These are phyloP conservation scores for Echeveria elegans DNA, from an alignment of 164 flowering plant genomes.

Conservation along the genomic window DNA sequence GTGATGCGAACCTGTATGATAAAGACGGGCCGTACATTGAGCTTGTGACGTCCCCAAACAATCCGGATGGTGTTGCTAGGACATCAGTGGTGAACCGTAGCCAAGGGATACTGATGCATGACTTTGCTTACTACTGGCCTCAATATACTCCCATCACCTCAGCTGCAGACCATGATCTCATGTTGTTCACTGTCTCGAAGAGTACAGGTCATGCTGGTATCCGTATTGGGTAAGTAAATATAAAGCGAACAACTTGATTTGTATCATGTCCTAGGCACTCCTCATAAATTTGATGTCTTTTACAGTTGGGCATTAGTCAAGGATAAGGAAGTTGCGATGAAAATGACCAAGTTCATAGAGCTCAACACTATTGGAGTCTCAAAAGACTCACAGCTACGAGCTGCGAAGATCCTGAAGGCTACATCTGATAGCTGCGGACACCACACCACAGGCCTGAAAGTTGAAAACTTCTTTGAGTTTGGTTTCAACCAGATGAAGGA, in stretches of 20 bases:
- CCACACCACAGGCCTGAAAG: background rate
- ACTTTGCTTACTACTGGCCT: slow-evolving; percentile 91
- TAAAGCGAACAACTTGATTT: no score
- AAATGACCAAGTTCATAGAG: slow-evolving; percentile 61
- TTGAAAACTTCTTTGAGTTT: slow-evolving; percentile 36
- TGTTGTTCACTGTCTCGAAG: slow-evolving; percentile 87
- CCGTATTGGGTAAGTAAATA: slow-evolving; percentile 65
- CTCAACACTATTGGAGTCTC: slow-evolving; percentile 78
- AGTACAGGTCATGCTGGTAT: slow-evolving; percentile 92
- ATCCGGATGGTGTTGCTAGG: slow-evolving; percentile 68
- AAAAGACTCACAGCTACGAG: slow-evolving; percentile 75
- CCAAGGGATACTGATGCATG: slow-evolving; percentile 50
- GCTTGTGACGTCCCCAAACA: slow-evolving; percentile 84
- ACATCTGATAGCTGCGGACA: slow-evolving; percentile 35
- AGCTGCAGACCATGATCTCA: slow-evolving; percentile 63
- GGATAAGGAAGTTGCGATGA: slow-evolving; percentile 48
- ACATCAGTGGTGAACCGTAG: slow-evolving; percentile 41
- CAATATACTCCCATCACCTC: slow-evolving; percentile 64
- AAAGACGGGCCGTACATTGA: slow-evolving; percentile 54
- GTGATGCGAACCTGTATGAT: slow-evolving; percentile 46
- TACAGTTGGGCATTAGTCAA: slow-evolving; percentile 84
- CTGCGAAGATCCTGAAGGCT: slow-evolving; percentile 52
- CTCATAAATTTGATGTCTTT: background rate
- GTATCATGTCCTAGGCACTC: background rate
- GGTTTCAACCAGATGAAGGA: slow-evolving; percentile 26